Conservation (phyloP, 257 asterid genomes). For the Nicotiana tabacum region DNA sequence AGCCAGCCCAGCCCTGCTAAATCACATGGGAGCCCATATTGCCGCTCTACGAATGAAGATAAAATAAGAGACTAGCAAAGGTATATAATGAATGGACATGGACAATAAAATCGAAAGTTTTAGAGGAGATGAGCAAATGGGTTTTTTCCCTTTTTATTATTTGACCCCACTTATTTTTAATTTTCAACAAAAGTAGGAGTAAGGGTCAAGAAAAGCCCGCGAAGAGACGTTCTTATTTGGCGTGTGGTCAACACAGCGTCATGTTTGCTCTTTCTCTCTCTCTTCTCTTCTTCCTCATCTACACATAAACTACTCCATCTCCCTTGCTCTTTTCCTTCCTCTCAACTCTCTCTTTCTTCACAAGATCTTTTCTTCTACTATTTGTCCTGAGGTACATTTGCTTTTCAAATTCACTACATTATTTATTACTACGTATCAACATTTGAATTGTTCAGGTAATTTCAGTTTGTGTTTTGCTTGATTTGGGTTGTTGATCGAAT, state of each 20-base stretch:
- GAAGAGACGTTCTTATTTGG: conserved; percentile 9
- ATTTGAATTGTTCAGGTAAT: background rate
- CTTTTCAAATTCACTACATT: background rate
- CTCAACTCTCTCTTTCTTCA: background rate
- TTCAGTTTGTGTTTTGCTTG: background rate
- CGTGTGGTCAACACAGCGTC: conserved; percentile 34
- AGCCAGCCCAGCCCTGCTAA: too few relatives aligned
- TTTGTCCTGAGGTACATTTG: conserved; percentile 16
- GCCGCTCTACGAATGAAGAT: too few relatives aligned
- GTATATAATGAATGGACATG: too few relatives aligned
- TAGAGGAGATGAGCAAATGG: too few relatives aligned
- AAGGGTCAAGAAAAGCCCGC: conserved; percentile 11
- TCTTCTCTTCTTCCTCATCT: background rate
- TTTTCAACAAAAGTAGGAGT: background rate
- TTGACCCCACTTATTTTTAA: background rate
- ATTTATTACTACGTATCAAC: background rate
- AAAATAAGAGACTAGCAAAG: too few relatives aligned
- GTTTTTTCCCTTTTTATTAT: too few relatives aligned
- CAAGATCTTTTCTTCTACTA: background rate
- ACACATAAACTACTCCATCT: conserved; percentile 10
- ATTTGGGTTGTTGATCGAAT: conserved; percentile 6
- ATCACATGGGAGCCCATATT: too few relatives aligned
- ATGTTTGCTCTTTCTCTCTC: background rate
- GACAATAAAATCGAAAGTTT: too few relatives aligned
- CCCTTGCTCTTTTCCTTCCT: conserved; percentile 9